Conservation (phyloP, 208 protist genomes). For the Angomonas ambiguus region DNA sequence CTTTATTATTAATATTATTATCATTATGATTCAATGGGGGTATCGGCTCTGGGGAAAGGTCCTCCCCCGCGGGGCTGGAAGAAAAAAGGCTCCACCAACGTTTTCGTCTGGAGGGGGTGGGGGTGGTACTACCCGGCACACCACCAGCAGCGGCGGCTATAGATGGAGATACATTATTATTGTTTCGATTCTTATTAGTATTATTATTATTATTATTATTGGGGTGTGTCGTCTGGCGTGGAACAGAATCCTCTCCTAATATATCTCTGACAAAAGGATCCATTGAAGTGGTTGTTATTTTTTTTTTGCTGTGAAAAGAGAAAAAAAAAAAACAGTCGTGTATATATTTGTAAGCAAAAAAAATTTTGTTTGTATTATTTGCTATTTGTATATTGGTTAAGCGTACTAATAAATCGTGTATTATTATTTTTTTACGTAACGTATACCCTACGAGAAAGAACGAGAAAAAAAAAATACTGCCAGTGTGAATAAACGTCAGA, state of each 20-base stretch:
- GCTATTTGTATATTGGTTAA: background rate
- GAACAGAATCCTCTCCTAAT: background rate
- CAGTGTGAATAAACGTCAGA: background rate
- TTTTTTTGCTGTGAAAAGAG: background rate
- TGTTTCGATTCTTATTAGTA: slow-evolving; percentile 3
- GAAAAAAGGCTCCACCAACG: too few relatives aligned
- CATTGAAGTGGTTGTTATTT: background rate
- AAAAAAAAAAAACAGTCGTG: background rate
- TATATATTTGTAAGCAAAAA: too few relatives aligned
- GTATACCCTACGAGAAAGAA: background rate
- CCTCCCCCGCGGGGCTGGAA: too few relatives aligned
- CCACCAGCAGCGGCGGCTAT: too few relatives aligned
- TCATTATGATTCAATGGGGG: slow-evolving; percentile 1
- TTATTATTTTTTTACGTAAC: background rate
- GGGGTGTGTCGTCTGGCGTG: background rate
- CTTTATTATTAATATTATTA: slow-evolving; percentile 9
- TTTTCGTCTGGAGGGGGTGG: too few relatives aligned
- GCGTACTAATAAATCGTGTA: background rate
- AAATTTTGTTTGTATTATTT: too few relatives aligned
- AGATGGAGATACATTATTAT: too few relatives aligned
- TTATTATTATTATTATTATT: background rate
- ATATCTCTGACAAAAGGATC: background rate
- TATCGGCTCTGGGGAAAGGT: too few relatives aligned
- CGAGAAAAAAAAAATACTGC: background rate
- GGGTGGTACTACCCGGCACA: too few relatives aligned